Base-by-base conservation (phyloP, 1,284 basidiomycete genomes). In the Omphalotus olearius region DNA sequence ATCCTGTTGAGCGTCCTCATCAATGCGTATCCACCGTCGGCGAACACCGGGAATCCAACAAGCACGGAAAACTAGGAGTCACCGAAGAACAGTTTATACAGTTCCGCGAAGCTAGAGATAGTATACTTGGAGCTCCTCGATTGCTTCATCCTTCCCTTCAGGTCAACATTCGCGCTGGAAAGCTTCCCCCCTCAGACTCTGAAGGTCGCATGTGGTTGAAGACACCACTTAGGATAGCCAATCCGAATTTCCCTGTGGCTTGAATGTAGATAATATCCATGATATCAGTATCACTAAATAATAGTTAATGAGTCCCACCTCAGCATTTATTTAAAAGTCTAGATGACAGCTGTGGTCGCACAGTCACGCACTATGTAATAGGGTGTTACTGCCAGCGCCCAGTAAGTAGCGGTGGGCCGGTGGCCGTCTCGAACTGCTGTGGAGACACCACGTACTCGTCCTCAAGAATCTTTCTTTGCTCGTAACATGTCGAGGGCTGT, bases 401-500 rank as follows among this genome's bases (percentile, higher is more conserved):
- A 13, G 9, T 9, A 9, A 33, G 30, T 9, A 33, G 30, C 7
- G 2, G 30, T 33, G 5, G 23, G 5, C 23, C 5, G 23, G 23
- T 23, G 23, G 23, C 23, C 23, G 5, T 23, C 23, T 23, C 23
- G 23, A 23, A 23, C 23, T 23, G 2, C 23, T 23, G 3, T 23
- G 23, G 23, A 23, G 23, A 23, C 23, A 25, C 40, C 28, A 14
- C 16, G 18, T 42, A 26, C 37, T 26, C 18, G 17, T 36, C 18
- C 47, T 28, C 40, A 48, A 50, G 53, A 46, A 25, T 52, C 50
- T 35, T 47, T 45, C 41, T 41, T 46, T 37, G 44, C 46, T 43
- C 49, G 14, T 79, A 74, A 80, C 26, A 74, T 70, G 57, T 66
- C 78, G 41, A 43, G 51, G 18, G 38, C 47, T 36, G 85, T 83